These are phyloP conservation scores for Brassica balearica DNA, from an alignment of 441 rosid genomes.

Conservation along the genomic window DNA sequence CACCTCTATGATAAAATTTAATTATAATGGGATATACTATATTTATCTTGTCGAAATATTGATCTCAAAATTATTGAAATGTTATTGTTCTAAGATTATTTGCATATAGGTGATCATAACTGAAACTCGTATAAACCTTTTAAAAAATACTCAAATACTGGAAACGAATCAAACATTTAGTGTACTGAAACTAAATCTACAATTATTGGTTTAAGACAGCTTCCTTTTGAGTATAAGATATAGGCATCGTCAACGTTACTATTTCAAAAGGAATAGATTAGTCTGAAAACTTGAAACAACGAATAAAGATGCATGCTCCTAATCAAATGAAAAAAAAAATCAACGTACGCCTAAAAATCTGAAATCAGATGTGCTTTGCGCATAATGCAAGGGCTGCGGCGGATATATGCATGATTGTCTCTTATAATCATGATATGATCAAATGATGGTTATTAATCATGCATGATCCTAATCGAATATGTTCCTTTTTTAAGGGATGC, in stretches of 20 bases:
- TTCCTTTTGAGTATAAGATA: neutral
- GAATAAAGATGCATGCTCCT: slow-evolving; percentile 16
- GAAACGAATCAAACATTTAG: neutral
- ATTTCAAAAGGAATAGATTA: neutral
- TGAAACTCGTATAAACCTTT: slow-evolving; percentile 1
- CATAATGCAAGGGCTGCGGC: slow-evolving; percentile 44
- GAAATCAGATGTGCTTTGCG: slow-evolving; percentile 30
- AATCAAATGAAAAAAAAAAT: slow-evolving; percentile 24
- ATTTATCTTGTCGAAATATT: neutral
- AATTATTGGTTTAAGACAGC: neutral
- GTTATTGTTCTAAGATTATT: neutral
- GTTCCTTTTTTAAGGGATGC: slow-evolving; percentile 22
- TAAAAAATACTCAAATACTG: neutral
- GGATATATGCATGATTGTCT: slow-evolving; percentile 40
- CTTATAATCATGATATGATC: slow-evolving; percentile 37
- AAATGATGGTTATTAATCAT: slow-evolving; percentile 46
- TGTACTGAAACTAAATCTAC: neutral
- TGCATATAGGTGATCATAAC: neutral
- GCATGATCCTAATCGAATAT: slow-evolving; percentile 47
- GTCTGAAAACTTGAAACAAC: neutral
- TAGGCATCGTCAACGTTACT: slow-evolving; percentile 12
- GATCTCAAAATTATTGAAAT: neutral
- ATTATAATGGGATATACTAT: neutral
- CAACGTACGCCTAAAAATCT: slow-evolving; percentile 19
- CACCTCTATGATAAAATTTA: neutral